phyloP scores from a whole-genome alignment of 495 filamentous ascomycete species.

The Talaromyces proteolyticus region DNA sequence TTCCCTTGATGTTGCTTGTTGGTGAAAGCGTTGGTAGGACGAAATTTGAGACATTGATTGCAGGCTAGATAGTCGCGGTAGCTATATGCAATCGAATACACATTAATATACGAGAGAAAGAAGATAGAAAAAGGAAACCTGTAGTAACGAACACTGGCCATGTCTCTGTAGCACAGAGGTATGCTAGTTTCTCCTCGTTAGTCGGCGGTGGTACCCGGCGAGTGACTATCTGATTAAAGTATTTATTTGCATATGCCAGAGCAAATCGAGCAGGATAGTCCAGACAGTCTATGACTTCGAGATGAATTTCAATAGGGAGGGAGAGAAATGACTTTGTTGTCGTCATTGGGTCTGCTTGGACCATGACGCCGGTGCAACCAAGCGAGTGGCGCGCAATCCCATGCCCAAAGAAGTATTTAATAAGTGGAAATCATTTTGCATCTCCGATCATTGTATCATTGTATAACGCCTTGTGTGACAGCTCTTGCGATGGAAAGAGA shows the following conservation, averaged over 20 bases:
- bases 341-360: background rate
- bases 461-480: no score
- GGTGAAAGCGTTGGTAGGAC: background rate
- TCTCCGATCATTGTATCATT: no score
- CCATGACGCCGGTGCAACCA: background rate
- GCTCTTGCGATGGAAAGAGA: no score
- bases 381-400: no score
- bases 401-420: background rate
- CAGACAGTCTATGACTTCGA: background rate
- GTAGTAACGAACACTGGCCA: conserved; percentile 6
- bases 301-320: background rate
- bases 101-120: background rate
- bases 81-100: no score
- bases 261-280: conserved; percentile 1
- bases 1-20: background rate
- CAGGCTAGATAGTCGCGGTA: background rate
- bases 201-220: background rate
- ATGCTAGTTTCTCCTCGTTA: background rate
- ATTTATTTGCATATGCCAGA: conserved; percentile 3
- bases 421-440: no score
- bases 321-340: background rate
- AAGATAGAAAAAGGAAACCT: background rate
- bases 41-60: conserved; percentile 6
- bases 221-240: background rate
- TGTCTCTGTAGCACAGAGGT: background rate